Conservation (phyloP, 352 stramenopile genomes). For the Globisporangium acanthophoron region DNA sequence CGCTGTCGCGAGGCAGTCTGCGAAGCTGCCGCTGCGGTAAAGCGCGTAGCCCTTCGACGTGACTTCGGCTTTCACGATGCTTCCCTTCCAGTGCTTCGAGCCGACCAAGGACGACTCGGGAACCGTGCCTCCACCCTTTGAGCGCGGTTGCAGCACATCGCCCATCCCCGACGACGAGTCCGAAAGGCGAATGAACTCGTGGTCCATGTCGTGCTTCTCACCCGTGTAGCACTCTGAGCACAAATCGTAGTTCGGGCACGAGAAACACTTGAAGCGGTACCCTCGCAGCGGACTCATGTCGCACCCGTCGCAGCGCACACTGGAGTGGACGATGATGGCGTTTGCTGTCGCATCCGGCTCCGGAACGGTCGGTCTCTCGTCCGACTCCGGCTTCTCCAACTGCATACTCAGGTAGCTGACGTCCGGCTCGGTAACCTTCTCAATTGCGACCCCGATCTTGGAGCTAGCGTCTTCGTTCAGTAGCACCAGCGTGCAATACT, state of each 20-base stretch:
- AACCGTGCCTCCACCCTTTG: constrained; percentile 41
- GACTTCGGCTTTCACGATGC: constrained; percentile 37
- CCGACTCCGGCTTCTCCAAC: constrained; percentile 1
- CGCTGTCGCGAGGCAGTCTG: constrained; percentile 30
- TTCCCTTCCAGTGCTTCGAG: constrained; percentile 64
- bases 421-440: constrained; percentile 32
- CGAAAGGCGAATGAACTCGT: constrained; percentile 58
- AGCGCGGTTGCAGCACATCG: constrained; percentile 54
- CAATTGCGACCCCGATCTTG: constrained; percentile 41
- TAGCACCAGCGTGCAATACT: constrained; percentile 48
- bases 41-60: constrained; percentile 43
- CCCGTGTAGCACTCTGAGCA: constrained; percentile 62
- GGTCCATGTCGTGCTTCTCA: constrained; percentile 53
- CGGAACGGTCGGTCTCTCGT: constrained; percentile 3
- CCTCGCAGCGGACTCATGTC: constrained; percentile 62
- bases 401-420: constrained; percentile 24
- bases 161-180: constrained; percentile 35
- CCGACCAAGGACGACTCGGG: constrained; percentile 49
- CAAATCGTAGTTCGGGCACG: constrained; percentile 72
- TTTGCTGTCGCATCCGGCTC: constrained; percentile 19
- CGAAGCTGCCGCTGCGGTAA: constrained; percentile 28
- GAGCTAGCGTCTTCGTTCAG: constrained; percentile 31
- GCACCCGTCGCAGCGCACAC: constrained; percentile 76
- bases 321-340: constrained; percentile 41
- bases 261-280: constrained; percentile 75